These are phyloP conservation scores for Amesomyces nigricolor DNA, from an alignment of 2,329 filamentous ascomycete genomes.

Conservation along the genomic window DNA sequence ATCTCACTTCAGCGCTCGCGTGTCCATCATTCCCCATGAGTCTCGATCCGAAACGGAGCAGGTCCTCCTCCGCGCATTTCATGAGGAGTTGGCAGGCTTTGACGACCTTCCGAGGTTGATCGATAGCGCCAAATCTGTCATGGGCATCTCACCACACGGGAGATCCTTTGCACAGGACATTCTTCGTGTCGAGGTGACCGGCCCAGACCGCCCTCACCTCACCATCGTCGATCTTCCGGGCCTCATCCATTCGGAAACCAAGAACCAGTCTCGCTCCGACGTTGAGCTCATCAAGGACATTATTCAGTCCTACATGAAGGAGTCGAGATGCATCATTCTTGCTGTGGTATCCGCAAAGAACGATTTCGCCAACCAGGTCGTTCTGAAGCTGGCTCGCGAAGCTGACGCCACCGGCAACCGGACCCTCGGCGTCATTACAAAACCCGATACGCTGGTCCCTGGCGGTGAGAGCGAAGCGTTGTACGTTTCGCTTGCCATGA, in stretches of 20 bases:
- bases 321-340: conserved; percentile 48
- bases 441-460: conserved; percentile 41
- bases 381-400: conserved; percentile 35
- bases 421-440: conserved; percentile 47
- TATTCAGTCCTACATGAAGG: conserved; percentile 47
- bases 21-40: conserved; percentile 23
- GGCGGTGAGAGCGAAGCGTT: conserved; percentile 37
- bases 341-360: conserved; percentile 45
- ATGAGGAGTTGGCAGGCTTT: conserved; percentile 8
- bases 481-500: conserved; percentile 40
- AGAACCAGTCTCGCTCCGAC: conserved; percentile 36
- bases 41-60: conserved; percentile 15
- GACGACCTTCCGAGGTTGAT: conserved; percentile 24
- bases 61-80: conserved; percentile 14
- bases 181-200: conserved; percentile 38
- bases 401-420: conserved; percentile 31
- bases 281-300: conserved; percentile 38
- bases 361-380: conserved; percentile 50
- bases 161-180: conserved; percentile 36
- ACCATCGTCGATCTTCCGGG: conserved; percentile 50
- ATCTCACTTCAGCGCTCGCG: conserved; percentile 10
- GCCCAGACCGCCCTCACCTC: conserved; percentile 41
- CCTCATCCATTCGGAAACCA: conserved; percentile 40
- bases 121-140: conserved; percentile 32
- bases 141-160: conserved; percentile 38